Evolutionary conservation across 2,329 filamentous ascomycete genomes (phyloP).

Genomic region (Clarireedia hainanense): DNA sequence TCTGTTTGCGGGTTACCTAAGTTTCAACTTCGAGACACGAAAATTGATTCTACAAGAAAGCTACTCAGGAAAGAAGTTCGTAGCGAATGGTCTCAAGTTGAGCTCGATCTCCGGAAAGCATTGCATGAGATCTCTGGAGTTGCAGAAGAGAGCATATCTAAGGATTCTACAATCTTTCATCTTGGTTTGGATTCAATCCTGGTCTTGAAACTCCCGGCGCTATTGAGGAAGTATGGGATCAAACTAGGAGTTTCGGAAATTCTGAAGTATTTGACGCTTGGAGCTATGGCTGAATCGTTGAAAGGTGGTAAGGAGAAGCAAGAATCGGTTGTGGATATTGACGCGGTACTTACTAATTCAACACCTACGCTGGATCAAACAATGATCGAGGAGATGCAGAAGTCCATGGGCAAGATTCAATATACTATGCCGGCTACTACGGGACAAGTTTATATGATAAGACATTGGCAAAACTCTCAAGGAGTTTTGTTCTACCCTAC

Average conservation of each 20-base stretch:
- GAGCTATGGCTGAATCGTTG: conserved; percentile 48
- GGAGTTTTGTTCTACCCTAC: conserved; percentile 65
- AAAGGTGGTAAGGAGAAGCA: background rate
- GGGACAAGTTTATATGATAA: conserved; percentile 76
- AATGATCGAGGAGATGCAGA: conserved; percentile 30
- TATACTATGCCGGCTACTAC: conserved; percentile 59
- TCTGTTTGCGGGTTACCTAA: conserved; percentile 58
- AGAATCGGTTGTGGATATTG: conserved; percentile 30
- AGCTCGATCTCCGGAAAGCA: conserved; percentile 36
- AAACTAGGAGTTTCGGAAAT: conserved; percentile 63
- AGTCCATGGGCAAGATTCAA: conserved; percentile 38
- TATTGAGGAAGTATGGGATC: conserved; percentile 58
- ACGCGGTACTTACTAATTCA: conserved; percentile 33
- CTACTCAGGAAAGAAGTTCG: background rate
- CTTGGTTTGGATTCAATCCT: conserved; percentile 88
- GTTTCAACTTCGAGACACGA: conserved; percentile 27
- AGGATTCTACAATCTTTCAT: conserved; percentile 64
- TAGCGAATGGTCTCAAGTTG: conserved; percentile 29
- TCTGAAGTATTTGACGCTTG: conserved; percentile 56
- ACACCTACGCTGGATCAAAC: conserved; percentile 34
- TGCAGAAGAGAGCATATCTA: conserved; percentile 47
- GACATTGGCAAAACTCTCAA: conserved; percentile 60
- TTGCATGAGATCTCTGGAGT: conserved; percentile 54
- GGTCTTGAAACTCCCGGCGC: conserved; percentile 71
- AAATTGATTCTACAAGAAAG: background rate